These are phyloP conservation scores for Hypoxylon sp. DNA, from an alignment of 2,329 filamentous ascomycete genomes.

Conservation along the genomic window DNA sequence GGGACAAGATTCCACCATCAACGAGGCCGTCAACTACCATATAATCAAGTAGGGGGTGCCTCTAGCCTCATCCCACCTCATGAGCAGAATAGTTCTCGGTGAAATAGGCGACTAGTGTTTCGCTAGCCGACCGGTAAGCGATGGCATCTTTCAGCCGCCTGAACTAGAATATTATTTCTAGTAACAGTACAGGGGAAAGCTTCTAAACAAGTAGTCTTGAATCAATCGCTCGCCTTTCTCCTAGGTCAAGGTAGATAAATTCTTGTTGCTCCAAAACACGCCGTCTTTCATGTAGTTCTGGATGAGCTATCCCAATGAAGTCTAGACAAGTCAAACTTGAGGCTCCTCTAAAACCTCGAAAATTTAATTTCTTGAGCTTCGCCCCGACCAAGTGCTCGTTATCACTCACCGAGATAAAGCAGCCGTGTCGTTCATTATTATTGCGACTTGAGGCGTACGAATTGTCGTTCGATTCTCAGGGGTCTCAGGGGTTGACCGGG, in stretches of 20 bases:
- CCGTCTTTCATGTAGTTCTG: background rate
- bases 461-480: slow-evolving; percentile 2
- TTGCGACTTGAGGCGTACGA: background rate
- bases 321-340: background rate
- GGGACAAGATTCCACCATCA: background rate
- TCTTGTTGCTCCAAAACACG: background rate
- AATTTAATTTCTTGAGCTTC: background rate
- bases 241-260: background rate
- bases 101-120: background rate
- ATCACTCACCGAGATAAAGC: slow-evolving; percentile 4
- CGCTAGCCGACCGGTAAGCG: background rate
- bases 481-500: slow-evolving; percentile 7
- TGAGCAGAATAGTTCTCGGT: background rate
- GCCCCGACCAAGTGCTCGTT: background rate
- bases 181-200: background rate
- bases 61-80: background rate
- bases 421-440: background rate
- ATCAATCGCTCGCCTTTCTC: background rate
- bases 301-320: background rate
- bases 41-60: background rate
- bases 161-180: background rate
- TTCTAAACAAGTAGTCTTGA: background rate
- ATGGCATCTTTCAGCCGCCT: background rate
- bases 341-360: background rate
- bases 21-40: background rate